phyloP scores from a whole-genome alignment of 2,329 filamentous ascomycete genomes.

The Aspergillus costaricaensis region DNA sequence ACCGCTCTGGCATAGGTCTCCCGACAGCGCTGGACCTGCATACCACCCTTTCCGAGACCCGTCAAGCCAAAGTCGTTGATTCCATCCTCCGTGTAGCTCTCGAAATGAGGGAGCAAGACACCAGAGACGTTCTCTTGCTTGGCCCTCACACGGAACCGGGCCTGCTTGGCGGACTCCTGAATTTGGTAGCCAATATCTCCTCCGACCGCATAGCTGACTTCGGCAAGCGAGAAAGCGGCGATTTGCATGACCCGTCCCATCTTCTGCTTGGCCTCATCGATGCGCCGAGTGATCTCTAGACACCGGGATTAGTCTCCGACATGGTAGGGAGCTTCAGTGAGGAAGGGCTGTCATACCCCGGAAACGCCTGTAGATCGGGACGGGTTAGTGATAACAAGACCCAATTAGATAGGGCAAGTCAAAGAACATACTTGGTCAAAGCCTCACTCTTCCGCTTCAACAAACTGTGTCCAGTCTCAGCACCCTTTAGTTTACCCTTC shows the following conservation, averaged over 20 bases:
- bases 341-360: slow-evolving; percentile 63
- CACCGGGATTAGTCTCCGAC: slow-evolving; percentile 28
- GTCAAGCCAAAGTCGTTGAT: slow-evolving; percentile 96
- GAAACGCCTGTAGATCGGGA: slow-evolving; percentile 66
- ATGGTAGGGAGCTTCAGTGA: slow-evolving; percentile 23
- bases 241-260: slow-evolving; percentile 99
- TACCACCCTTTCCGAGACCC: slow-evolving; percentile 91
- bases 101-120: slow-evolving; percentile 90
- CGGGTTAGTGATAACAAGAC: slow-evolving; percentile 20
- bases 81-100: slow-evolving; percentile 84
- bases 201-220: slow-evolving; percentile 95
- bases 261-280: slow-evolving; percentile 98
- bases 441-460: slow-evolving; percentile 98
- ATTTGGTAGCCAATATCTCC: slow-evolving; percentile 97
- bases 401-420: neutral
- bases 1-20: slow-evolving; percentile 96
- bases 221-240: slow-evolving; percentile 93
- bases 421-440: slow-evolving; percentile 76
- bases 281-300: slow-evolving; percentile 88
- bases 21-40: slow-evolving; percentile 91
- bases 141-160: slow-evolving; percentile 87
- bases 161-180: slow-evolving; percentile 90
- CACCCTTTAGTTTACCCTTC: slow-evolving; percentile 97
- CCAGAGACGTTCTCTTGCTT: slow-evolving; percentile 99
- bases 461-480: slow-evolving; percentile 87